phyloP scores from a whole-genome alignment of 345 rosid genomes.

The Clausena lansium region DNA sequence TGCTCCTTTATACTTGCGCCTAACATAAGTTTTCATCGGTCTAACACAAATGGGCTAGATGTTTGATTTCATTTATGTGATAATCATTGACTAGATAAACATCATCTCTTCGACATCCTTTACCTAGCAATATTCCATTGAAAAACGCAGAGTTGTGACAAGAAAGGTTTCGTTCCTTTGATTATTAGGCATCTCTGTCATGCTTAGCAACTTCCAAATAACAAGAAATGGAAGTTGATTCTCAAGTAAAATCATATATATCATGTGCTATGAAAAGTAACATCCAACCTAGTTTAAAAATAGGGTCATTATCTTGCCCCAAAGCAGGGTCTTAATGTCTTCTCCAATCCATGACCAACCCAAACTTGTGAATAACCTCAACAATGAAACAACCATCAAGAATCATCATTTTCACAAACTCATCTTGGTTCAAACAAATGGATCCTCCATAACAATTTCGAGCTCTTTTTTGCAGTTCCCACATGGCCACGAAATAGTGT shows the following conservation, averaged over 20 bases:
- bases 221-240: conserved; percentile 23
- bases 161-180: neutral
- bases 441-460: conserved; percentile 16
- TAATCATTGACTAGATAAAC: neutral
- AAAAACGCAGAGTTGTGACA: neutral
- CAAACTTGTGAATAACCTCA: conserved; percentile 2
- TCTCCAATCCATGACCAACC: too few species aligned
- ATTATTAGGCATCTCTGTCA: neutral
- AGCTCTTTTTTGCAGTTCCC: conserved; percentile 6
- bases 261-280: neutral
- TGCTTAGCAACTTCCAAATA: neutral
- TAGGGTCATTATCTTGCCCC: neutral
- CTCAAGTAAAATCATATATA: conserved; percentile 7
- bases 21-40: too few species aligned
- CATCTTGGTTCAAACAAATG: neutral
- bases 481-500: conserved; percentile 2
- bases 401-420: conserved; percentile 30
- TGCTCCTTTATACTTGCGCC: too few species aligned
- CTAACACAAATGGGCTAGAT: neutral
- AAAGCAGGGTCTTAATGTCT: neutral
- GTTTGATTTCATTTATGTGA: neutral
- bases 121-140: neutral
- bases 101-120: neutral
- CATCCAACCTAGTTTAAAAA: neutral
- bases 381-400: conserved; percentile 30